Evolutionary conservation across 768 basidiomycete species (phyloP).

Genomic region (Tylopilus subfusipes): DNA sequence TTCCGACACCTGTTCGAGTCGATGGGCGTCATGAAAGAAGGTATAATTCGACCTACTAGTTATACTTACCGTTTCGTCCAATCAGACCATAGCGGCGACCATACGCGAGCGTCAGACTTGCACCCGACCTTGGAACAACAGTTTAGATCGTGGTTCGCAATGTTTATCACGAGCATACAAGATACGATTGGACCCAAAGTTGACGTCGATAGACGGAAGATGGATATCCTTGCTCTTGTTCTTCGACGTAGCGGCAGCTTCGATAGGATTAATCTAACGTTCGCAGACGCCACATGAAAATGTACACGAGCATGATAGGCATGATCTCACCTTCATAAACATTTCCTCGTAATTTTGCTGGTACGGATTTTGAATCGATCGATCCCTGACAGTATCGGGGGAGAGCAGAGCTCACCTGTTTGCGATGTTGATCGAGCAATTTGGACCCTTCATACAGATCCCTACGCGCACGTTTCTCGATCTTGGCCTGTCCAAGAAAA

Average conservation of each 20-base stretch:
- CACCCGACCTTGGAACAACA: conserved; percentile 58
- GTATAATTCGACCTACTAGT: neutral
- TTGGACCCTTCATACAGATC: conserved; percentile 97
- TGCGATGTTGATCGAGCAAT: conserved; percentile 85
- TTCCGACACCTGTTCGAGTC: conserved; percentile 72
- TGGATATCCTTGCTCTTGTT: conserved; percentile 99
- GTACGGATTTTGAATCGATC: neutral
- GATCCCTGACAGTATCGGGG: neutral
- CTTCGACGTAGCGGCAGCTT: conserved; percentile 70
- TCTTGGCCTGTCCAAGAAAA: conserved; percentile 66
- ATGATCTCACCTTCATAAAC: conserved; percentile 83
- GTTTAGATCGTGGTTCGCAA: neutral
- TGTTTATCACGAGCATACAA: conserved; percentile 44
- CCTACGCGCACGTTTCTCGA: conserved; percentile 88
- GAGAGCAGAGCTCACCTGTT: conserved; percentile 54
- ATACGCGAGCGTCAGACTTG: conserved; percentile 81
- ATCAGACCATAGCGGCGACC: conserved; percentile 91
- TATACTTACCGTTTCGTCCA: conserved; percentile 68
- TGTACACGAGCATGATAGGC: neutral
- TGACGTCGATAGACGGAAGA: conserved; percentile 91
- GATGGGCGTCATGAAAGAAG: neutral
- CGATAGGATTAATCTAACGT: conserved; percentile 83
- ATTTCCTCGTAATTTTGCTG: conserved; percentile 98
- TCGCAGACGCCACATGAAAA: neutral
- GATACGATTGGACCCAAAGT: conserved; percentile 92